Conservation (phyloP, 176 grass and related monocot genomes). For the Hordeum marinum region DNA sequence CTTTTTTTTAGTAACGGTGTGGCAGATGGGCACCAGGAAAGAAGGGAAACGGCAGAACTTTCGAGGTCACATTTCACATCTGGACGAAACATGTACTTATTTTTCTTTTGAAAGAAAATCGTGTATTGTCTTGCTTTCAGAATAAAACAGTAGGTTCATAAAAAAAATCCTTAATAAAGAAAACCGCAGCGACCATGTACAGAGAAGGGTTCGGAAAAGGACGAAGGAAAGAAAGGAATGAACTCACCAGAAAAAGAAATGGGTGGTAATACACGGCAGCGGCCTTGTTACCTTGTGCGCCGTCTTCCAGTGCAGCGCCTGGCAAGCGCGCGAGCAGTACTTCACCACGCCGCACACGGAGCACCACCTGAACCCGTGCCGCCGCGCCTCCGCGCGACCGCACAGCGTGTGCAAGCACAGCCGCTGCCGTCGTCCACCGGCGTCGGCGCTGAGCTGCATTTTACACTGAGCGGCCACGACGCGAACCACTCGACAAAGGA, state of each 20-base stretch:
- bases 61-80: background rate
- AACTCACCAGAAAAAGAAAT: background rate
- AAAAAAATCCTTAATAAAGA: no score
- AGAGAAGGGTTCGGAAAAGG: background rate
- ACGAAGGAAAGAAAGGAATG: background rate
- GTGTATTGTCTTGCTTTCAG: no score
- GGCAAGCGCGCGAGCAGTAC: conserved; percentile 85
- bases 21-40: background rate
- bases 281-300: conserved; percentile 2
- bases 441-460: background rate
- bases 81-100: background rate
- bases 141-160: no score
- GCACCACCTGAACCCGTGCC: conserved; percentile 68
- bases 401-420: conserved; percentile 63
- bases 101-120: no score
- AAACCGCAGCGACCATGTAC: conserved; percentile 14
- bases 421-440: background rate
- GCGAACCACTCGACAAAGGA: conserved; percentile 71
- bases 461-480: background rate
- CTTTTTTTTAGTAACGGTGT: background rate
- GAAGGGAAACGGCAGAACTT: background rate
- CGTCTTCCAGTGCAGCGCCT: conserved; percentile 64
- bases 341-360: conserved; percentile 60
- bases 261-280: background rate
- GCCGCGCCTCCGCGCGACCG: conserved; percentile 52